These are phyloP conservation scores for Fusarium napiforme DNA, from an alignment of 2,329 filamentous ascomycete genomes.

Conservation along the genomic window DNA sequence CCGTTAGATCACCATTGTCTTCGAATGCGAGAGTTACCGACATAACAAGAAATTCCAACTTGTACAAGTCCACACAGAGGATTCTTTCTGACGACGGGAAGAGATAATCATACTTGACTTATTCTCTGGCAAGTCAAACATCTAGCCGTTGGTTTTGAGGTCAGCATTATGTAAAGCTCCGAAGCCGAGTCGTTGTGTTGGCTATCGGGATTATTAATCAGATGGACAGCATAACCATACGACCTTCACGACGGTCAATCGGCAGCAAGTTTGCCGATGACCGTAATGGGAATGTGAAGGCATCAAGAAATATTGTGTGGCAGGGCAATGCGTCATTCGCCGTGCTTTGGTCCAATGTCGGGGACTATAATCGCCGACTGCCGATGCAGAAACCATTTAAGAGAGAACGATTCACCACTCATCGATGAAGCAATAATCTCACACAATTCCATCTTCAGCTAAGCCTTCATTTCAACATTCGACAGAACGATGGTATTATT, in stretches of 20 bases:
- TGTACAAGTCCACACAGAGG: neutral
- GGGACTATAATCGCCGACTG: neutral
- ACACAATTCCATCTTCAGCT: no score
- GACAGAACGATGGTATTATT: fast-evolving
- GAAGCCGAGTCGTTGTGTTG: neutral
- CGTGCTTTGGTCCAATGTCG: neutral
- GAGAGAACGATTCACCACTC: neutral
- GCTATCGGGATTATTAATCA: neutral
- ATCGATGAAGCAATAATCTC: neutral
- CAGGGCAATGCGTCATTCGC: neutral
- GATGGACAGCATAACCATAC: neutral
- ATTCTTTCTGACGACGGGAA: no score
- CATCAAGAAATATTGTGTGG: neutral
- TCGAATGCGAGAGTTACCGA: neutral
- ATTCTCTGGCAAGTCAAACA: neutral
- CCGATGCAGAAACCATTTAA: neutral
- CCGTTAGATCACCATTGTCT: neutral
- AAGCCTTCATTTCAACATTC: fast-evolving
- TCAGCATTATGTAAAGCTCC: neutral
- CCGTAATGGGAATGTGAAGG: neutral
- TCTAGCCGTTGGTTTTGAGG: neutral
- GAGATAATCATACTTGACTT: neutral
- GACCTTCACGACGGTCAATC: neutral
- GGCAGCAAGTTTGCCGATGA: neutral
- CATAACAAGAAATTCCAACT: neutral